Evolutionary conservation across 768 basidiomycete species (phyloP).

Genomic region (Mycena vulgaris): DNA sequence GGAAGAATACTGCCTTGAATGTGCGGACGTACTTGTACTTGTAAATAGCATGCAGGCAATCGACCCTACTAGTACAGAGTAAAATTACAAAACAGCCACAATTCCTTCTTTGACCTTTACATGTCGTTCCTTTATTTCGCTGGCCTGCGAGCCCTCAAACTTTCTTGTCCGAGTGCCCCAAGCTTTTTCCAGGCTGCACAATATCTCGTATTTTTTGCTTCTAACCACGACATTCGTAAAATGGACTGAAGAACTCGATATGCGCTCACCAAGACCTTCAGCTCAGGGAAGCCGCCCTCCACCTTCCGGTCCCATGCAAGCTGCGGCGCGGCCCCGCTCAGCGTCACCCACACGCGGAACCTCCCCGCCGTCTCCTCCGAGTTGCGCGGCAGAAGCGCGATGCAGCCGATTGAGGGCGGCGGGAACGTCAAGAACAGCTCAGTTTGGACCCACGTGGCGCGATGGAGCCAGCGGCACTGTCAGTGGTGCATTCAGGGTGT

Average conservation of each 20-base stretch:
- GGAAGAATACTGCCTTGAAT: too few species aligned
- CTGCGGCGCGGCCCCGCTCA: slow-evolving; percentile 48
- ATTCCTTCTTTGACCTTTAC: too few species aligned
- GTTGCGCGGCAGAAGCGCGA: slow-evolving; percentile 83
- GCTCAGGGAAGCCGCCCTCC: slow-evolving; percentile 93
- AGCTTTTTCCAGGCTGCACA: slow-evolving; percentile 83
- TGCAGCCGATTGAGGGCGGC: slow-evolving; percentile 75
- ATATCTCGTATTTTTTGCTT: slow-evolving; percentile 92
- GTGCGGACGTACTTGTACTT: too few species aligned
- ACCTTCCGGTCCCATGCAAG: slow-evolving; percentile 93
- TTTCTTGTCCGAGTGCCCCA: slow-evolving; percentile 91
- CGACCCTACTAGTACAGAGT: too few species aligned
- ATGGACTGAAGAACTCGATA: background rate
- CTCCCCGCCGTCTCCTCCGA: slow-evolving; percentile 89
- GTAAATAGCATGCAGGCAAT: too few species aligned
- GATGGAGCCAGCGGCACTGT: slow-evolving; percentile 78
- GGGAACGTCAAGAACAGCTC: slow-evolving; percentile 94
- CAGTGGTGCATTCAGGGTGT: slow-evolving; percentile 2
- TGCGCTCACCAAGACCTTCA: slow-evolving; percentile 81
- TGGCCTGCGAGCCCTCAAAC: too few species aligned
- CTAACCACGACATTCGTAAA: slow-evolving; percentile 53
- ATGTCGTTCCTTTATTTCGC: too few species aligned
- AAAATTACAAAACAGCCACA: too few species aligned
- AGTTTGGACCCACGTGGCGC: slow-evolving; percentile 95
- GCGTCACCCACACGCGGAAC: slow-evolving; percentile 90